These are phyloP conservation scores for Fusarium guadeloupense DNA, from an alignment of 2,329 filamentous ascomycete genomes.

Conservation along the genomic window DNA sequence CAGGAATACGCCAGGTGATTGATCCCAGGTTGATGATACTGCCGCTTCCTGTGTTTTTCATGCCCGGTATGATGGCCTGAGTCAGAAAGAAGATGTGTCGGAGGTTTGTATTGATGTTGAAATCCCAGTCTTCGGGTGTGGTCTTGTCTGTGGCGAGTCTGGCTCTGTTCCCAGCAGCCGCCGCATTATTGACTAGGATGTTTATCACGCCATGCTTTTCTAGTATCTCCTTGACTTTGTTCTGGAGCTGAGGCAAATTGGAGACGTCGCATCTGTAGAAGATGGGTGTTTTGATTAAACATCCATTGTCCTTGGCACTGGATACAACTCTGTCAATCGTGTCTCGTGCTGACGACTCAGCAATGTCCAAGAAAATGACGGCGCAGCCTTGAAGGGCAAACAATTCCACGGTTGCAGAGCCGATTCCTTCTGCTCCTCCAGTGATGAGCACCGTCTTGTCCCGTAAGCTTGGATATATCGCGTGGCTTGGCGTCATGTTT, in stretches of 20 bases:
- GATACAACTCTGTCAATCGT: slow-evolving; percentile 42
- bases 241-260: slow-evolving; percentile 47
- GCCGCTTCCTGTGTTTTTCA: slow-evolving; percentile 56
- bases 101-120: slow-evolving; percentile 56
- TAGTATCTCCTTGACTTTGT: slow-evolving; percentile 48
- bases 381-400: slow-evolving; percentile 56
- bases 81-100: slow-evolving; percentile 70
- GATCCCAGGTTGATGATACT: slow-evolving; percentile 64
- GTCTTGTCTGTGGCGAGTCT: slow-evolving; percentile 47
- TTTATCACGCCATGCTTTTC: slow-evolving; percentile 61
- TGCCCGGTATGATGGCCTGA: slow-evolving; percentile 73
- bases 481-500: slow-evolving; percentile 31
- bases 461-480: slow-evolving; percentile 54
- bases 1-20: slow-evolving; percentile 57
- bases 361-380: slow-evolving; percentile 57
- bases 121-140: slow-evolving; percentile 54
- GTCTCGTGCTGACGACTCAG: slow-evolving; percentile 37
- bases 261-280: slow-evolving; percentile 57
- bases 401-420: slow-evolving; percentile 54
- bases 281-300: slow-evolving; percentile 38
- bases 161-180: slow-evolving; percentile 46
- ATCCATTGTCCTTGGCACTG: slow-evolving; percentile 16
- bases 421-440: slow-evolving; percentile 59
- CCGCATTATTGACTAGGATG: slow-evolving; percentile 87
- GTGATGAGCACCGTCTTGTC: slow-evolving; percentile 55